Percentiles rank a stretch among this genome's conserved stretches.
phyloP scores from a whole-genome alignment of 2,329 filamentous ascomycete species.

The Ilyonectria robusta region DNA sequence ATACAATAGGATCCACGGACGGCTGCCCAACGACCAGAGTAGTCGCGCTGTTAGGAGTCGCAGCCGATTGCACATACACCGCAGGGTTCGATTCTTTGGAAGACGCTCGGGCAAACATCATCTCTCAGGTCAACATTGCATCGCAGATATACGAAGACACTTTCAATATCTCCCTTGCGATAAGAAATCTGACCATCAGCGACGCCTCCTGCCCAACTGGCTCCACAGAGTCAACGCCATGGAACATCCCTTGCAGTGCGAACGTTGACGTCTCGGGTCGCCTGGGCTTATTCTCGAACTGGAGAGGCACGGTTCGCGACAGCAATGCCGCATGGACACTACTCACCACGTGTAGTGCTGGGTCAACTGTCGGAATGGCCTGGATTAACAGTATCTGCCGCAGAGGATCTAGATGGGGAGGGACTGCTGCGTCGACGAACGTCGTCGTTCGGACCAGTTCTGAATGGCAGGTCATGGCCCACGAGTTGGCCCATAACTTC shows the following conservation, averaged over 20 bases:
- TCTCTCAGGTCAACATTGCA: conserved; percentile 82
- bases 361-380: too few species aligned
- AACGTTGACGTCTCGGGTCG: conserved; percentile 76
- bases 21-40: too few species aligned
- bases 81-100: conserved; percentile 73
- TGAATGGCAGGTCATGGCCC: too few species aligned
- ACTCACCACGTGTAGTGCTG: too few species aligned
- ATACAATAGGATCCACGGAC: too few species aligned
- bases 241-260: conserved; percentile 80
- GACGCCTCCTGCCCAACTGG: conserved; percentile 77
- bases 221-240: conserved; percentile 73
- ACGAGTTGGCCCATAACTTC: too few species aligned
- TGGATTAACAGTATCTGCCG: too few species aligned
- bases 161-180: conserved; percentile 78
- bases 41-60: conserved; percentile 60
- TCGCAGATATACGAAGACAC: conserved; percentile 85
- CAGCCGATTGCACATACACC: conserved; percentile 88
- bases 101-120: conserved; percentile 76
- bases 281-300: conserved; percentile 83
- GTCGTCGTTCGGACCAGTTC: too few species aligned
- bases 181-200: conserved; percentile 80
- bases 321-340: too few species aligned
- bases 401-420: too few species aligned
- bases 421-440: too few species aligned
- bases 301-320: conserved; percentile 63